These are phyloP conservation scores for Calonectria leucothoes DNA, from an alignment of 2,329 filamentous ascomycete species.

Conservation along the genomic window DNA sequence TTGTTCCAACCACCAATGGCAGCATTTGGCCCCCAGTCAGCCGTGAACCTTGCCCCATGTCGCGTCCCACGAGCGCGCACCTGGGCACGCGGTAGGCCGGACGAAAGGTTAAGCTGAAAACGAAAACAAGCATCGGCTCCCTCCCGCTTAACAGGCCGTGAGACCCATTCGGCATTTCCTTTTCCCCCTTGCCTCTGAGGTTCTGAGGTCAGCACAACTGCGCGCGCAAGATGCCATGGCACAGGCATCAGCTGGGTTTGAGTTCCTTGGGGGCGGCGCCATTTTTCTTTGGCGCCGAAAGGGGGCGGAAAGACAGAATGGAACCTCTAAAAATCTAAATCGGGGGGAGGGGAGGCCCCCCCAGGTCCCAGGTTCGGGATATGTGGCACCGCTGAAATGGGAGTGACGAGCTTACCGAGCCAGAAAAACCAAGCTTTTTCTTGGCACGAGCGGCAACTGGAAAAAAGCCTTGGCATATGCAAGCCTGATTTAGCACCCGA, in stretches of 20 bases:
- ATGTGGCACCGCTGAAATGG: constrained; percentile 26
- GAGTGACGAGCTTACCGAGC: constrained; percentile 39
- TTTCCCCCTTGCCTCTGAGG: not conserved
- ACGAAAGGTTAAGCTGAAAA: not conserved
- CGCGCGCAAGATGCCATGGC: not conserved
- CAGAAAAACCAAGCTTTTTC: constrained; percentile 43
- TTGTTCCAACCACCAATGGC: not conserved
- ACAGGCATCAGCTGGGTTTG: not conserved
- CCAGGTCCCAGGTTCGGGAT: constrained; percentile 17
- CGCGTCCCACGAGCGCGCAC: not conserved
- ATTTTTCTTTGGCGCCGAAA: not conserved
- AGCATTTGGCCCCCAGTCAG: not conserved
- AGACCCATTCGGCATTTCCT: not conserved
- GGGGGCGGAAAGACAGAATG: not conserved
- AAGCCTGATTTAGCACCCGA: constrained; percentile 23
- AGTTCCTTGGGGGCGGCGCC: not conserved
- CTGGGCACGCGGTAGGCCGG: not conserved
- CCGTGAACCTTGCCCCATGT: not conserved
- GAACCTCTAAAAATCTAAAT: not conserved
- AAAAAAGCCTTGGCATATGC: constrained; percentile 40
- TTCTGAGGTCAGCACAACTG: not conserved
- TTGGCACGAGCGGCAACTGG: constrained; percentile 41
- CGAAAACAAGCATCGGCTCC: not conserved
- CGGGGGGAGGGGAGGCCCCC: not conserved
- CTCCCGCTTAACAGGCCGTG: not conserved